Evolutionary conservation across 2,329 filamentous ascomycete species (phyloP), one percentile per base, ranked within the genome.

Genomic region (Zymoseptoria tritici): DNA sequence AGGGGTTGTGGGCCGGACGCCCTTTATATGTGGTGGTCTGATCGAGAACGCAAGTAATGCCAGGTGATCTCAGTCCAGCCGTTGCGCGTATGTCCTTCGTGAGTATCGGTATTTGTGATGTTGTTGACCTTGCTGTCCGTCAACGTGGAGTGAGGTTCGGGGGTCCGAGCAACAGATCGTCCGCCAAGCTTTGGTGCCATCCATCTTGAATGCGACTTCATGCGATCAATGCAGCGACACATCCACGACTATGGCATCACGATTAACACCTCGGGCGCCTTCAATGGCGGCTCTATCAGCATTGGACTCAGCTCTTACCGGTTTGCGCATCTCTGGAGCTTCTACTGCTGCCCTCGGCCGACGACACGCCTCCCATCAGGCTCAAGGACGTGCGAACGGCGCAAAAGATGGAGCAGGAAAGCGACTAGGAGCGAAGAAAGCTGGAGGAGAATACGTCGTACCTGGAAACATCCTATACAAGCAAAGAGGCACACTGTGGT

Each of bases 381-480:
- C 83, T 24, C 83, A 87, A 77, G 52, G 22, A 53, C 79, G 83
- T 61, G 85, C 85, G 76, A 95, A 89, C 71, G 83, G 84, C 65
- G 83, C 85, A 26, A 86, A 86, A 71, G 83, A 88, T 69, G 85
- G 86, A 3, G 81, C 87, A 1, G 87, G 87, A 68, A 96, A 96
- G 79, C 91, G 96, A 74, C 79, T 99, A 67, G 94, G 94, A 67
- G 92, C 93, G 4, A 99, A 99, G 82, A 91, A 93, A 76, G 87
- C 88, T 19, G 91, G 90, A 75, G 93, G 90, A 89, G 80, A 97
- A 79, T 96, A 88, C 75, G 94, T 99, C 42, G 88, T 96, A 60
- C 89, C 92, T 4, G 94, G 94, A 57, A 97, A 96, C 80, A 99
- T 99, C 76, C 89, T 99, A 77, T 99, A 94, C 84, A 91, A 91